phyloP scores from a whole-genome alignment of 768 basidiomycete genomes.

The Lactarius sanguifluus region DNA sequence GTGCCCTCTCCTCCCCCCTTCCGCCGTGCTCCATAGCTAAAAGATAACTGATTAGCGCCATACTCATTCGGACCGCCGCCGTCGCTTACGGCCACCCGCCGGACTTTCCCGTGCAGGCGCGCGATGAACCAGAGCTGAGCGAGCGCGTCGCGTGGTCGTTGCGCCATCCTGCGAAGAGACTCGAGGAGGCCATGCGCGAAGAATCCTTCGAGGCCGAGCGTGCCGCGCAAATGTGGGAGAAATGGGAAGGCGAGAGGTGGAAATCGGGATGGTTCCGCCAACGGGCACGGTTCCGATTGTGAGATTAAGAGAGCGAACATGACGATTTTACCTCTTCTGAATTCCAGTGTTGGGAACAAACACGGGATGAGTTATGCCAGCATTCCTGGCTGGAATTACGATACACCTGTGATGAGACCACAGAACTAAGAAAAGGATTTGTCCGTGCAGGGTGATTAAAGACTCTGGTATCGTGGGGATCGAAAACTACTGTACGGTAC shows the following conservation, averaged over 20 bases:
- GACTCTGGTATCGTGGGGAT: constrained; percentile 12
- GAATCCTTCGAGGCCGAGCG: constrained; percentile 34
- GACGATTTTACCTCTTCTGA: neutral
- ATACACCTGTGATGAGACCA: neutral
- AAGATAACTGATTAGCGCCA: constrained; percentile 39
- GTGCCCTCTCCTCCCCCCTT: constrained; percentile 33
- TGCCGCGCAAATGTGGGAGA: constrained; percentile 26
- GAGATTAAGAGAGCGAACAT: neutral
- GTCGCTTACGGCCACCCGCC: constrained; percentile 50
- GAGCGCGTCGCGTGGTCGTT: constrained; percentile 49
- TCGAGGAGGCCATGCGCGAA: constrained; percentile 32
- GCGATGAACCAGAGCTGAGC: constrained; percentile 41
- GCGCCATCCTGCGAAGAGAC: constrained; percentile 30
- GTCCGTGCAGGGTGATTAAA: neutral
- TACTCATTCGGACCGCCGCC: constrained; percentile 50
- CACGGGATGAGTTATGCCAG: constrained; percentile 12
- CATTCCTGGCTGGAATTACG: neutral
- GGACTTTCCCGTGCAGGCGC: constrained; percentile 47
- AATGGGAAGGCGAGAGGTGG: constrained; percentile 23
- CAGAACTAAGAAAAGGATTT: neutral
- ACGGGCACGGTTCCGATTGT: constrained; percentile 12
- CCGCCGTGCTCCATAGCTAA: neutral
- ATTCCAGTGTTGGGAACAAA: neutral
- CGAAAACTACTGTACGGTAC: neutral
- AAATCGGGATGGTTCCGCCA: constrained; percentile 6